Conservation (phyloP, 164 flowering plant genomes). For the Tinospora cordifolia region DNA sequence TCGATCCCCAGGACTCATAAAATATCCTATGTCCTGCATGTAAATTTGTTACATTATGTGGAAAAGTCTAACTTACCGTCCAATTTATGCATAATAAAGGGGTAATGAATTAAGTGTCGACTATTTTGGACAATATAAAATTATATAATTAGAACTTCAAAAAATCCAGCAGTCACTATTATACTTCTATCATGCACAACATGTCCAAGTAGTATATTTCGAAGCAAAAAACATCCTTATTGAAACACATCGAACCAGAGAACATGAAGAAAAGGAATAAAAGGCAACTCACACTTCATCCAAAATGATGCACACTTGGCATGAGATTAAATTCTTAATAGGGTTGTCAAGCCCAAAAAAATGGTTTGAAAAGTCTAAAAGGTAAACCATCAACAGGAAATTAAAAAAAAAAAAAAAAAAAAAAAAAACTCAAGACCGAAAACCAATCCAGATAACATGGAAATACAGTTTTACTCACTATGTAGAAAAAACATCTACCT, state of each 20-base stretch:
- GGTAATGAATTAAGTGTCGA: neutral
- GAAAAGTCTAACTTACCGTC: neutral
- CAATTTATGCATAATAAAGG: neutral
- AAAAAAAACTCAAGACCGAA: no score
- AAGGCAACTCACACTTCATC: neutral
- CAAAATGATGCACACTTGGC: neutral
- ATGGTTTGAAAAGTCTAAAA: no score
- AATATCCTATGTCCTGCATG: constrained; percentile 64
- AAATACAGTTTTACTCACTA: no score
- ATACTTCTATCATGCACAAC: neutral
- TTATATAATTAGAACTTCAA: neutral
- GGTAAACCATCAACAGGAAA: no score
- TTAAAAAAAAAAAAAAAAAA: no score
- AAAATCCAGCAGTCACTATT: neutral
- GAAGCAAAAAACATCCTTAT: neutral
- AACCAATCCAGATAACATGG: no score
- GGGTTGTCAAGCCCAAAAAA: no score
- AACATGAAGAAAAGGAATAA: neutral
- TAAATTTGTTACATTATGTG: neutral
- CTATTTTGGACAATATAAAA: neutral
- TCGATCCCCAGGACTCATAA: constrained; percentile 67
- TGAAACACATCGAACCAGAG: neutral
- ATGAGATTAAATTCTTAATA: neutral
- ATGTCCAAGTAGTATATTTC: neutral
- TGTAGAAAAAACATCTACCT: no score